Base-by-base conservation (phyloP, 208 protist species). In the Acanthamoeba polyphaga region DNA sequence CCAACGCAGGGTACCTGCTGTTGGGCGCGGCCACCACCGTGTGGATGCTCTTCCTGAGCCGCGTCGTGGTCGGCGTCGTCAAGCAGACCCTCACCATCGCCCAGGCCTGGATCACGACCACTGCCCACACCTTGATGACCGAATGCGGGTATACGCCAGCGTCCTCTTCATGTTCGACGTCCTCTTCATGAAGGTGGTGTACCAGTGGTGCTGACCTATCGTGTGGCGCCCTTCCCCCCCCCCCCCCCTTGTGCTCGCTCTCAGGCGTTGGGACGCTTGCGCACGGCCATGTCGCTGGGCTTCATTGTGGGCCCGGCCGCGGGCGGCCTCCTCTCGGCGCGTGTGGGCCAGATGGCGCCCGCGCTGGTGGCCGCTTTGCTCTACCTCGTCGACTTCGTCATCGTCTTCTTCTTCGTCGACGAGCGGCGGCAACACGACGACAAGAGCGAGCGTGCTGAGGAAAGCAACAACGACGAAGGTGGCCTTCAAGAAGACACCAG, bases 31-130 rank as follows among this genome's bases (percentile, higher is more conserved):
- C 76, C 22, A 85, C 76, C 3, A 60, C 76, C 3, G 76, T 85
- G 46, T 85, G 76, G 76, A 85, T 85, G 76, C 49, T 85, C 17
- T 85, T 85, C 76, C 34, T 85, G 17, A 85, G 76, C 49, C 76
- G 76, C 13, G 76, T 85, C 5, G 76, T 85, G 22, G 76, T 85
- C 13, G 76, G 76, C 46, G 76, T 85, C 22, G 76, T 85, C 27
- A 85, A 85, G 49, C 76, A 85, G 49, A 85, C 76, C 0, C 49
- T 85, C 76, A 85, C 76, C 46, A 85, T 85, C 46, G n/a, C 76
- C 46, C 76, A 85, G 76, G 76, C 76, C 46, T 85, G 76, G 76
- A 85, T 58, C 76, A 85, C 19, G 76, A 85, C 29, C 49, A 60
- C 46, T 85, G 76, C 27, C 38, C 76, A 4, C 38, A 29, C 49